phyloP scores from a whole-genome alignment of 73 alveolate genomes.

The Effrenium voratum region DNA sequence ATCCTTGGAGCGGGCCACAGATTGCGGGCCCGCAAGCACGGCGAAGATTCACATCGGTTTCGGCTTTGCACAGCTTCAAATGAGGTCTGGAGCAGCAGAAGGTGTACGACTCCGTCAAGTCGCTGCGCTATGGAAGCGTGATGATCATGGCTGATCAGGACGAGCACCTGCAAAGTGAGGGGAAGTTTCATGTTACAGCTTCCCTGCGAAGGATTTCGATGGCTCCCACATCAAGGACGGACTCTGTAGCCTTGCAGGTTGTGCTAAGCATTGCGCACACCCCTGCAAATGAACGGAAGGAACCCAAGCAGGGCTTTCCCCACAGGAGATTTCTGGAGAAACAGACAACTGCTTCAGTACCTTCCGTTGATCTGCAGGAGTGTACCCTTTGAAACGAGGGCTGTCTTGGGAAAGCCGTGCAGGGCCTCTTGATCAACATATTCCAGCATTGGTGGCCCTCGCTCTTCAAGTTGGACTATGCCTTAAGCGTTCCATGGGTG shows the following conservation, averaged over 20 bases:
- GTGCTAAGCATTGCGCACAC: too few species aligned
- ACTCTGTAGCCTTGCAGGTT: not conserved
- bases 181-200: not conserved
- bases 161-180: not conserved
- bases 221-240: conserved; percentile 99
- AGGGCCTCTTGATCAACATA: conserved; percentile 99
- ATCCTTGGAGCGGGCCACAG: conserved; percentile 97
- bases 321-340: too few species aligned
- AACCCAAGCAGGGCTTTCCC: too few species aligned
- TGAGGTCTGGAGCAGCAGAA: conserved; percentile 82
- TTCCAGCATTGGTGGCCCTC: conserved; percentile 99
- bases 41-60: too few species aligned
- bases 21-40: not conserved
- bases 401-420: not conserved
- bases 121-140: conserved; percentile 99
- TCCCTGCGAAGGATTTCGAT: conserved; percentile 99
- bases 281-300: too few species aligned
- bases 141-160: conserved; percentile 99
- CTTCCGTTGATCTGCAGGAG: too few species aligned
- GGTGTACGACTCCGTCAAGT: conserved; percentile 94
- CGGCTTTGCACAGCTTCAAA: not conserved
- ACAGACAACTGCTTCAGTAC: too few species aligned
- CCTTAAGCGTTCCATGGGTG: too few species aligned
- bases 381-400: too few species aligned
- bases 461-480: conserved; percentile 97